These are phyloP conservation scores for Galerina marginata DNA, from an alignment of 768 basidiomycete genomes.

Conservation along the genomic window DNA sequence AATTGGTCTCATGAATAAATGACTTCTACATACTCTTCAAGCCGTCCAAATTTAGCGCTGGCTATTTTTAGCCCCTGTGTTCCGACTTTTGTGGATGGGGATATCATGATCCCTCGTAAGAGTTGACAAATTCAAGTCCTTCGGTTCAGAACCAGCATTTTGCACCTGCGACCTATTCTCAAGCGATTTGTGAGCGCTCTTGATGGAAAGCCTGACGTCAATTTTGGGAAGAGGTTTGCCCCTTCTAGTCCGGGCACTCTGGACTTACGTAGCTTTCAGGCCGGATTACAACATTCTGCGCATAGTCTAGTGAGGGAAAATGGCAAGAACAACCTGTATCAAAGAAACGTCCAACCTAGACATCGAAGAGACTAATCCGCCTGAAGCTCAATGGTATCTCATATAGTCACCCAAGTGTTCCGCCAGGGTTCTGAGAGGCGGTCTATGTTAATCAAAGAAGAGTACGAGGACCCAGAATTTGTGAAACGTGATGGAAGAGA, in stretches of 20 bases:
- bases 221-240: constrained; percentile 22
- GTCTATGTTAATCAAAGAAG: too few relatives aligned
- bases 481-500: too few relatives aligned
- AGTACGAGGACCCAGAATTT: background rate
- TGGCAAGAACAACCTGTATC: too few relatives aligned
- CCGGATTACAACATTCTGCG: constrained; percentile 29
- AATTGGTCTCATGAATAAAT: too few relatives aligned
- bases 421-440: too few relatives aligned
- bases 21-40: too few relatives aligned
- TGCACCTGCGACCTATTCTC: constrained; percentile 23
- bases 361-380: constrained; percentile 3
- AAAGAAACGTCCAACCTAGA: too few relatives aligned
- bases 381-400: constrained; percentile 14
- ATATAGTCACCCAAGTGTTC: background rate
- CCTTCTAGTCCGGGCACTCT: constrained; percentile 3
- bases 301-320: constrained; percentile 19
- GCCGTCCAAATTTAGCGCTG: background rate
- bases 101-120: too few relatives aligned
- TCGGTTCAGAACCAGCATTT: constrained; percentile 22
- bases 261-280: constrained; percentile 20
- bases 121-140: constrained; percentile 7
- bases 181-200: constrained; percentile 18
- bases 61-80: background rate
- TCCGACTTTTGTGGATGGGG: too few relatives aligned
- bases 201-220: constrained; percentile 17